Evolutionary conservation across 202 grass and related monocot genomes (phyloP), one percentile per base, ranked within the genome.

Genomic region (Bolboschoenoplectus hybrid): DNA sequence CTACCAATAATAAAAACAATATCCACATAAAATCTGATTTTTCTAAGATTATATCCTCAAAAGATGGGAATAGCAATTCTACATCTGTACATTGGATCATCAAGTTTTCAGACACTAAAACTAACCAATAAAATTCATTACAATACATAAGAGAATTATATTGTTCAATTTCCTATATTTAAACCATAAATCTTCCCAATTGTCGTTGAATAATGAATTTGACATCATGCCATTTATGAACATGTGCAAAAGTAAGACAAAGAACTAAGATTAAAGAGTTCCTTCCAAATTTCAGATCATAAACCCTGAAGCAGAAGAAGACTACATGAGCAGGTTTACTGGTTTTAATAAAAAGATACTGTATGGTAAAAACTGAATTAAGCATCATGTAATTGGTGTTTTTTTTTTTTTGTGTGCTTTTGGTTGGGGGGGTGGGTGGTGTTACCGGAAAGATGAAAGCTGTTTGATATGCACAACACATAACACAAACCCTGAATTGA

Each of bases 141-240:
- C 53, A 60, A 11, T 80, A 41, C 7, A 57, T 40, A 78, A 16
- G 52, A 17, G 14, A 78, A 7, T 78, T 40, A 38, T n/a, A n/a
- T 19, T 39, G 13, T 56, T 9, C 36, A 78, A 20, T 60, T 80
- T 80, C 43, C 53, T 80, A 80, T 61, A 80, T 80, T 61, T 43
- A 53, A 38, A 41, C 51, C 9, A 51, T 43, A 80, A 13, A 20
- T 61, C 43, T 80, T 40, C 12, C 17, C 36, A 79, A 40, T 43
- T 39, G 1, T 53, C 5, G 8, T 61, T 60, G 53, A 6, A 39
- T 61, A 36, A 58, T 14, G 60, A 80, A 38, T 77, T 77, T 77
- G 73, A 55, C 50, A 55, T 53, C 8, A 55, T 56, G 6, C 20
- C 10, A 53, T 70, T 45, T 41, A 16, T n/a, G 40, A 43, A n/a